These are phyloP conservation scores for Xylaria sp. DNA, from an alignment of 2,329 filamentous ascomycete genomes.

Conservation along the genomic window DNA sequence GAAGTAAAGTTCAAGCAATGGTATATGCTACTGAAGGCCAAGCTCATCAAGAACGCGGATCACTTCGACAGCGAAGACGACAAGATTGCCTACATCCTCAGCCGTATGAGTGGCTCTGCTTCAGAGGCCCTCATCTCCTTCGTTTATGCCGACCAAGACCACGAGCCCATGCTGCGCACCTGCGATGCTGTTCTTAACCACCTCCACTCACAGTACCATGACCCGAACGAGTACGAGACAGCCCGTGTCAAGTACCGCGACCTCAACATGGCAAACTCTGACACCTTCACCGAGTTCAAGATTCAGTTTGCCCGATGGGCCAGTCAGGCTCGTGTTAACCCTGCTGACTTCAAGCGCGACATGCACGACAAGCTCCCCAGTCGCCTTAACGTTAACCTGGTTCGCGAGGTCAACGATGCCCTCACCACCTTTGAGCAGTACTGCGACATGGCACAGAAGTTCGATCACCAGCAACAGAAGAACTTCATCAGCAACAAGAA, in stretches of 20 bases:
- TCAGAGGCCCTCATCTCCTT: not conserved
- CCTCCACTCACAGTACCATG: not conserved
- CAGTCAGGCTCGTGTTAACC: not conserved
- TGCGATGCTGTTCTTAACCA: not conserved
- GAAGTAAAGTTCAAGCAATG: not conserved
- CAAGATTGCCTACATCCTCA: no score
- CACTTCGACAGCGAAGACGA: no score
- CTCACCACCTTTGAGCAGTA: no score
- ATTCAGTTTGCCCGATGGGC: not conserved
- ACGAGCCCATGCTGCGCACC: not conserved
- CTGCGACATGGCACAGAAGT: not conserved
- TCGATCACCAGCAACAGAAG: not conserved
- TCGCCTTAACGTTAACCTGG: not conserved
- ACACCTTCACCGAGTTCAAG: not conserved
- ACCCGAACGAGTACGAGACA: not conserved
- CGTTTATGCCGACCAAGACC: not conserved
- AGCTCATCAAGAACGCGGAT: no score
- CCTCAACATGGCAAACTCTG: not conserved
- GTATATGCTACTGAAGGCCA: no score
- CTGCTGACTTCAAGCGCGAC: not conserved
- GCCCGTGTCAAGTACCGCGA: not conserved
- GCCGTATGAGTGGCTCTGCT: no score
- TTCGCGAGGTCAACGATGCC: not conserved
- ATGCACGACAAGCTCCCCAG: not conserved
- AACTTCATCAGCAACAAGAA: not conserved